Evolutionary conservation across 2,329 filamentous ascomycete species (phyloP), one percentile per base, ranked within the genome.

Genomic region (Pseudocercospora crystallina): DNA sequence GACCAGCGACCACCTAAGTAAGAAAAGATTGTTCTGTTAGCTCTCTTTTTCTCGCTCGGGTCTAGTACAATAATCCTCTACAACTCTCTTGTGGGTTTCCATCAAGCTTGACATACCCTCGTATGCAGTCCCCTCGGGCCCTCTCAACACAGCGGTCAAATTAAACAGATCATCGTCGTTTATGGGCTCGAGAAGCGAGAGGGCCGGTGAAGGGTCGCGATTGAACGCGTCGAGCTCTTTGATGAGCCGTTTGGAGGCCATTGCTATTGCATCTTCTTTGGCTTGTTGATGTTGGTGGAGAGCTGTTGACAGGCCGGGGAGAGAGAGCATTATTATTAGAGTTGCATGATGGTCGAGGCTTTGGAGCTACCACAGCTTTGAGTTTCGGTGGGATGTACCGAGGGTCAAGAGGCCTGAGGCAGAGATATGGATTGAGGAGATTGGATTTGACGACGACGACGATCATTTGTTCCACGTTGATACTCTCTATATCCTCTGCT

Each of bases 1-100:
- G 87, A 83, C 91, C 91, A 99, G 63, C 85, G 83, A 56, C 94
- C 94, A 65, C 77, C 82, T 80, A 17, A 11, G 9, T 10, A 14
- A 32, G 39, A 29, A 12, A 1, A 41, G 12, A 8, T 5, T 26
- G 7, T 11, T 8, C 5, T n/a, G 30, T 52, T 17, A 43, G 44
- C 35, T 20, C 31, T 15, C 30, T 11, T 20, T 5, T 30, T n/a
- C 5, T 20, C 9, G n/a, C 10, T 32, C 13, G 14, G 33, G 3
- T 38, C 11, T 11, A 34, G 5, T 17, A 29, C 34, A 7, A 9
- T 5, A 11, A 15, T 9, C 13, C 20, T 26, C 20, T 26, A 26
- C 20, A 26, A 34, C 12, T 13, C 17, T 9, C 14, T 29, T 41
- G 2, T 9, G 11, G 10, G 33, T 30, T 33, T n/a, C n/a, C 7